Base-by-base conservation (phyloP, 345 rosid genomes). In the Dovyalis caffra region DNA sequence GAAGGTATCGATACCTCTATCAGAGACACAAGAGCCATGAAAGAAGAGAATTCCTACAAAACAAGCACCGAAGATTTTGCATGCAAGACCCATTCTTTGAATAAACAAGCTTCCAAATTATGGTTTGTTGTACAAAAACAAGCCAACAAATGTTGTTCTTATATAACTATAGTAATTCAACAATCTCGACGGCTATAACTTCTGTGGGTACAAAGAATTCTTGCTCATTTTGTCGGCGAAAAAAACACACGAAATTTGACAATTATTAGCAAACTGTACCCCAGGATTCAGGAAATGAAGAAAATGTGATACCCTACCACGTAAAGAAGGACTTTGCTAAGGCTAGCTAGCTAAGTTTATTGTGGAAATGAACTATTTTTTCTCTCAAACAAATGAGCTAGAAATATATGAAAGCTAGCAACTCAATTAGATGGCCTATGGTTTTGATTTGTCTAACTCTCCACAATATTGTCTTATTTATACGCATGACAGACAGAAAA, bases 151-250 rank as follows among this genome's bases (percentile, higher is more conserved):
- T 5, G 8, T 57, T 56, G 74, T 4, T 63, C 73, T 56, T 78
- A 61, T 66, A 43, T 72, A 49, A 32, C 15, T 43, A 1, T 9
- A 31, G 56, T 35, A 34, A 47, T 14, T 12, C 81, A 63, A 68
- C 77, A 73, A 47, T 69, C 5, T 78, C 28, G 73, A 64, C 81
- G 66, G 81, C 81, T 29, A 68, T 8, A 26, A 69, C 16, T 49
- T 73, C 18, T 68, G 70, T 9, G 56, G 70, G 74, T 43, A 38
- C 70, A 74, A 69, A 78, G 77, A 78, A 43, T 66, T 78, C 76
- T 20, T 29, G 37, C 28, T 40, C 20, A 9, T 21, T 64, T 68
- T 38, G 60, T 69, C 69, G 79, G 79, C 58, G 23, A 20, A 2
- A 18, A 43, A 51, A 18, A 8, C n/a, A 6, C 23, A 11, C 31